Conservation (phyloP, 2,329 filamentous ascomycete genomes). For the Aplosporella prunicola region DNA sequence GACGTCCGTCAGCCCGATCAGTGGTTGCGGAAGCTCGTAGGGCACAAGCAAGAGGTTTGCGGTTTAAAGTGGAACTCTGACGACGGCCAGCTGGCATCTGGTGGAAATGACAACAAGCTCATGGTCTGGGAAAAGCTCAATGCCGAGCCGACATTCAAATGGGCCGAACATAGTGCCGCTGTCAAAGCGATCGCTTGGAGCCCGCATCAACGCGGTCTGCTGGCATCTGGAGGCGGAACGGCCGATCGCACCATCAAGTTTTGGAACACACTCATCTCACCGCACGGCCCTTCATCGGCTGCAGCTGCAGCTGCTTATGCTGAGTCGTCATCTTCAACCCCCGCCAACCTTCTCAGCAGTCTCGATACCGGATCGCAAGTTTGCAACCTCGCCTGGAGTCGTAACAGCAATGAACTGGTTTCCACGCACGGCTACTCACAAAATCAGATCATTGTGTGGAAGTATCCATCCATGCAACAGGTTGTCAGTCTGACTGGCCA, state of each 20-base stretch:
- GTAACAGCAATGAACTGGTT: conserved; percentile 95
- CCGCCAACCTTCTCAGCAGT: conserved; percentile 53
- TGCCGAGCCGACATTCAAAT: conserved; percentile 88
- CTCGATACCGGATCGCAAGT: conserved; percentile 96
- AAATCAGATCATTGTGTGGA: conserved; percentile 99
- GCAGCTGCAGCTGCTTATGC: conserved; percentile 27
- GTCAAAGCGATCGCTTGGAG: conserved; percentile 99
- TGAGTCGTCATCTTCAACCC: conserved; percentile 19
- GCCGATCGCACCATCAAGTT: conserved; percentile 96
- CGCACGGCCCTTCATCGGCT: conserved; percentile 33
- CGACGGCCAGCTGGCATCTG: conserved; percentile 86
- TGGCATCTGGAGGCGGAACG: conserved; percentile 94
- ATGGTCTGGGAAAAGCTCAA: conserved; percentile 97
- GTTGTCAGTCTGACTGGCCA: conserved; percentile 92
- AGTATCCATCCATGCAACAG: conserved; percentile 96
- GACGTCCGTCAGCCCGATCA: conserved; percentile 91
- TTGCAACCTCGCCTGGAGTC: conserved; percentile 96
- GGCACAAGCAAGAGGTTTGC: conserved; percentile 97
- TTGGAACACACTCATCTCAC: conserved; percentile 85
- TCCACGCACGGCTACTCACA: conserved; percentile 96
- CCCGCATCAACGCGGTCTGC: conserved; percentile 82
- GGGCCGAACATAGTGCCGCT: conserved; percentile 87
- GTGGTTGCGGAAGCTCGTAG: conserved; percentile 75
- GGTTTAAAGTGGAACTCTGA: conserved; percentile 96
- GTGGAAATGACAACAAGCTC: conserved; percentile 96